phyloP scores from a whole-genome alignment of 2,329 filamentous ascomycete species.

The Acrocalymma vagum region DNA sequence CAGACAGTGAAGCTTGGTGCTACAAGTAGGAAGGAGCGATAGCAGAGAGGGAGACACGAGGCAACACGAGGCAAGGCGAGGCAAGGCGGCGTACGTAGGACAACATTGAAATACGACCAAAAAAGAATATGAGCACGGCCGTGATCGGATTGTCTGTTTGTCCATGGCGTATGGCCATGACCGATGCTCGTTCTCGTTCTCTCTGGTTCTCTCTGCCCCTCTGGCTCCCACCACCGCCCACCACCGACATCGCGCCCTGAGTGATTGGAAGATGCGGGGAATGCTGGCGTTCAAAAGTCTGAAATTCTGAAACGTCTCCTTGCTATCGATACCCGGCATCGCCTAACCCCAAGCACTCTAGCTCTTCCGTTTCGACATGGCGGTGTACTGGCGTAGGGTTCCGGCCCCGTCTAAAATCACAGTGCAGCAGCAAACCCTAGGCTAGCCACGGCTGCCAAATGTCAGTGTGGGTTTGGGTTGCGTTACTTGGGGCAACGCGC shows the following conservation, averaged over 20 bases:
- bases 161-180: no score
- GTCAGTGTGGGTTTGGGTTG: not conserved
- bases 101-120: no score
- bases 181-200: no score
- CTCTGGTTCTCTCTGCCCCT: no score
- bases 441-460: not conserved
- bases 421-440: no score
- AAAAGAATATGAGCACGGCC: no score
- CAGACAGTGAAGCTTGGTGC: no score
- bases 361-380: slow-evolving; percentile 27
- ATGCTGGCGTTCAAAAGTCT: slow-evolving; percentile 8
- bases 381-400: slow-evolving; percentile 27
- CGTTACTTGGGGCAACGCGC: not conserved
- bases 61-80: no score
- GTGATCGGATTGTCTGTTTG: no score
- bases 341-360: slow-evolving; percentile 21
- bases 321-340: slow-evolving; percentile 20
- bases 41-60: no score
- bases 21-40: no score
- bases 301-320: slow-evolving; percentile 31
- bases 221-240: not conserved
- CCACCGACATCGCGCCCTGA: slow-evolving; percentile 6
- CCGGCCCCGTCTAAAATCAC: not conserved
- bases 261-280: slow-evolving; percentile 34
- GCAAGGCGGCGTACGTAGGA: no score